phyloP scores from a whole-genome alignment of 257 asterid species.

The Penstemon eatonii region DNA sequence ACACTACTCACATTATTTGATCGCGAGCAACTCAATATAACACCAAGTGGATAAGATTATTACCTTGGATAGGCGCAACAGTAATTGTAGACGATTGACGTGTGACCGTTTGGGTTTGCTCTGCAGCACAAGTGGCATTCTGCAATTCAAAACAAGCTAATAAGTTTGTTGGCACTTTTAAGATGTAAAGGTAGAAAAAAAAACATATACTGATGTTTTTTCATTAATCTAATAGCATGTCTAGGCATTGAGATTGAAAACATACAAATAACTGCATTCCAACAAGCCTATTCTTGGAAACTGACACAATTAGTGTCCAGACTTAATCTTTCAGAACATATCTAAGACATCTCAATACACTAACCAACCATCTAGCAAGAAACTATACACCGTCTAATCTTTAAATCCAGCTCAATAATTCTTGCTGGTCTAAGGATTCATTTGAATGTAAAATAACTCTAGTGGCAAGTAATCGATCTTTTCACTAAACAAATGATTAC shows the following conservation, averaged over 20 bases:
- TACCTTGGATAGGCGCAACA: conserved; percentile 86
- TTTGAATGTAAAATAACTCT: neutral
- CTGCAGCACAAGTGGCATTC: conserved; percentile 81
- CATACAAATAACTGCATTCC: no score
- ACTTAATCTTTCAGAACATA: neutral
- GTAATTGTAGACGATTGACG: conserved; percentile 86
- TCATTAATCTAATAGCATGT: neutral
- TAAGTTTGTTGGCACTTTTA: conserved; percentile 3
- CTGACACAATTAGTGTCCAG: neutral
- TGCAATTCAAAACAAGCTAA: conserved; percentile 34
- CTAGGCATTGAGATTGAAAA: no score
- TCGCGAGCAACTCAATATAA: neutral
- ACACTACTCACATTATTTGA: neutral
- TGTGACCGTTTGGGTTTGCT: conserved; percentile 85
- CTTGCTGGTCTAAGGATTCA: neutral
- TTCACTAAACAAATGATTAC: conserved; percentile 2
- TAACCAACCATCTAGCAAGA: neutral
- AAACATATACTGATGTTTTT: neutral
- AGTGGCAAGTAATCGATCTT: neutral
- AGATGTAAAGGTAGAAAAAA: neutral
- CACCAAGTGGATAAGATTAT: conserved; percentile 10
- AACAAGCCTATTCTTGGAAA: no score
- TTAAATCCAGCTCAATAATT: neutral
- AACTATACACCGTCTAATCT: neutral
- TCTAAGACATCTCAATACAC: neutral